Evolutionary conservation across 139 green algal species (phyloP).

Genomic region (Coccomyxa sp.): DNA sequence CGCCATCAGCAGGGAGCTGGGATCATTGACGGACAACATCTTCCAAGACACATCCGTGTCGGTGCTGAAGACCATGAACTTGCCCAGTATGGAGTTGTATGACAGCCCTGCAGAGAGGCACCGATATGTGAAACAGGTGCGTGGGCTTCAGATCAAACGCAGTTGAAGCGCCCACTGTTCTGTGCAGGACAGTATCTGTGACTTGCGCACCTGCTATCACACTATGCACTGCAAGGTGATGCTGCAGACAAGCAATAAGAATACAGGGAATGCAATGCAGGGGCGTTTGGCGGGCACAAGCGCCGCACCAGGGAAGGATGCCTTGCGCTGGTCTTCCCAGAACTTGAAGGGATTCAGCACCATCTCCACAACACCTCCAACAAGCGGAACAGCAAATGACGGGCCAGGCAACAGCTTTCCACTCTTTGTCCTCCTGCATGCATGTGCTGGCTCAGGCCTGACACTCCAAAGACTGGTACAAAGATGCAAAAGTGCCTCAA

Average conservation of each 20-base stretch:
- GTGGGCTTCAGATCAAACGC: neutral
- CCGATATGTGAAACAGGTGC: neutral
- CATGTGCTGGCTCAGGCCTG: too few relatives aligned
- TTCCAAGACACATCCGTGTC: slow-evolving; percentile 65
- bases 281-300: neutral
- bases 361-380: slow-evolving; percentile 79
- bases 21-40: slow-evolving; percentile 37
- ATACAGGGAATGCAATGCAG: neutral
- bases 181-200: neutral
- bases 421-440: neutral
- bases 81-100: slow-evolving; percentile 72
- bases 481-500: too few relatives aligned
- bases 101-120: slow-evolving; percentile 56
- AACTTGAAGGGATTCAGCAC: slow-evolving; percentile 61
- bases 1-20: slow-evolving; percentile 62
- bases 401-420: slow-evolving; percentile 48
- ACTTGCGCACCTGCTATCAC: too few relatives aligned
- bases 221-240: too few relatives aligned
- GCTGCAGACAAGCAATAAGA: too few relatives aligned
- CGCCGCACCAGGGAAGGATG: neutral
- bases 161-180: neutral
- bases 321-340: slow-evolving; percentile 36
- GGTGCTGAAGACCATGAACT: slow-evolving; percentile 77
- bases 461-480: too few relatives aligned
- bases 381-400: slow-evolving; percentile 46